Base-by-base conservation (phyloP, 495 filamentous ascomycete species). In the Penicillium goetzii region DNA sequence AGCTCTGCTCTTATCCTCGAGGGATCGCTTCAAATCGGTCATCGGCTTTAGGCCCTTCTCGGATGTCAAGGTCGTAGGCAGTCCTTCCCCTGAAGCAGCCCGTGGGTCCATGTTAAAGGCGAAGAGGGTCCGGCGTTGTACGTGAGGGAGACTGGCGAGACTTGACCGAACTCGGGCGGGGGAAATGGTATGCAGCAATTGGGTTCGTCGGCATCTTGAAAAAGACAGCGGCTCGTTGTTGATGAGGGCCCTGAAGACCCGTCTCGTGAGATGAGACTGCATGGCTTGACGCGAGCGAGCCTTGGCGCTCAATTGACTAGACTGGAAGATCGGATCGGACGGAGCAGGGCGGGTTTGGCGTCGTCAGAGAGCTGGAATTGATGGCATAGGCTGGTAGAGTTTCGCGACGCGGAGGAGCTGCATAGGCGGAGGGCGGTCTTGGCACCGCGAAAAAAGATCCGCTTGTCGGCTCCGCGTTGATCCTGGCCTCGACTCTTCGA, bases 241-340 rank as follows among this genome's bases (percentile, higher is more conserved):
- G 62, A 91, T 80, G 58, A 94, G 81, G 66, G 85, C 84, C 59
- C 85, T 84, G 72, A 93, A 90, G 65, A 92, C 88, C 73, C 84
- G 77, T 75, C 89, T 85, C 54, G 91, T 88, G 66, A 96, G 84
- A 71, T 92, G 89, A 75, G 92, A 93, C 71, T 89, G 90, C 92
- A 96, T 96, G 75, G 69, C 76, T 55, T 25, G 50, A 23, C 0
- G n/a, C 38, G 69, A 65, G 43, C 41, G 33, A 56, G 54, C 17
- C 2, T 33, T 47, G 21, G 56, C 11, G 43, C 51, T 43, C 41
- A 26, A 33, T 21, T 23, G 41, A 28, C 15, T 55, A 30, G 33
- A 41, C 34, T 25, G 15, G 28, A 10, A 49, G 19, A 23, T 53
- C 36, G 25, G 55, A 51, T 41, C 17, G 25, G 32, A 53, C 33